A percentile compares a stretch with the other conserved stretches of the same genome.
These are phyloP conservation scores for Torulaspora maleeae DNA, from an alignment of 805 yeast genomes.

Conservation along the genomic window DNA sequence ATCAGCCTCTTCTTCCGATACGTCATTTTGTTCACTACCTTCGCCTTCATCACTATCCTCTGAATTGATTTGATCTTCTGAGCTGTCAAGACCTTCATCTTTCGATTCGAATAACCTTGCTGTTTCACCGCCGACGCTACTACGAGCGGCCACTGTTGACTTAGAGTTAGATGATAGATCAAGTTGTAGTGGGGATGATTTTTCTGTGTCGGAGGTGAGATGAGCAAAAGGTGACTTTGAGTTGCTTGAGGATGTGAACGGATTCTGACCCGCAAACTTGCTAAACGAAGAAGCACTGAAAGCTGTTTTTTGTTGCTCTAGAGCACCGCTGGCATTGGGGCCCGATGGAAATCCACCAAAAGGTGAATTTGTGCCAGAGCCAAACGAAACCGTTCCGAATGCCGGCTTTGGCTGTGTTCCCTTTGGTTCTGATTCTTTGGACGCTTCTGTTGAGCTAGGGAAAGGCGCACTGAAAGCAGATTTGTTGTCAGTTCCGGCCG, in stretches of 20 bases:
- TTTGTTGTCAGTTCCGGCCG: neutral
- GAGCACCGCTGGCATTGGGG: neutral
- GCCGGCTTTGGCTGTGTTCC: slow-evolving; percentile 12
- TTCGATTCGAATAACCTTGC: no score
- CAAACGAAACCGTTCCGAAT: slow-evolving; percentile 16
- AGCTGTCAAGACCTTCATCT: no score
- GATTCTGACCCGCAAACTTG: slow-evolving; percentile 7
- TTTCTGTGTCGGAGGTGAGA: neutral
- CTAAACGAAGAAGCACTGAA: neutral
- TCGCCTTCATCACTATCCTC: neutral
- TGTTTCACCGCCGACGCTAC: no score
- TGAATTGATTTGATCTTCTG: no score
- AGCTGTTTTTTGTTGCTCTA: neutral
- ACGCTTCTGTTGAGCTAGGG: neutral
- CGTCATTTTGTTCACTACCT: neutral
- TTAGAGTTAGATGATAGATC: no score
- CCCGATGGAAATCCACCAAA: slow-evolving; percentile 18
- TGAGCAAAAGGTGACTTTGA: slow-evolving; percentile 18
- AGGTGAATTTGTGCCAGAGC: slow-evolving; percentile 4
- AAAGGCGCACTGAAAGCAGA: slow-evolving; percentile 16
- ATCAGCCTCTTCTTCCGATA: neutral
- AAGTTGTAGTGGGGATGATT: slow-evolving; percentile 15
- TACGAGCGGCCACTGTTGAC: no score
- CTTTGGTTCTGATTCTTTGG: neutral
- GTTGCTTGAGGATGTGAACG: slow-evolving; percentile 7